Evolutionary conservation across 78 protist species (phyloP).

Genomic region (Dictyostelium brefeldianum): DNA sequence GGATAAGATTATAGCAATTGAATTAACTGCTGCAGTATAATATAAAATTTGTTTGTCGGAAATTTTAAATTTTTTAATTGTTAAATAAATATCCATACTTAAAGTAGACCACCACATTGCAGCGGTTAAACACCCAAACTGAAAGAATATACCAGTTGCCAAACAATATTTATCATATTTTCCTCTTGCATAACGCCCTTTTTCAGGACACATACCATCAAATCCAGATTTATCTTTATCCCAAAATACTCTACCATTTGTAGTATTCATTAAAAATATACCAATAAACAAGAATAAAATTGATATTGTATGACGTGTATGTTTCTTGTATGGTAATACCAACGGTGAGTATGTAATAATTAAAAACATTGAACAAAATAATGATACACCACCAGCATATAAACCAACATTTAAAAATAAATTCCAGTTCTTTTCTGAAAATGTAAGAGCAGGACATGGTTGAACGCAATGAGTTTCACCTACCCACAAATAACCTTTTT

Average conservation of each 20-base stretch:
- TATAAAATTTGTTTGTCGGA: not conserved
- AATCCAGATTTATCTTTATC: not conserved
- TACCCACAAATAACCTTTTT: conserved; percentile 6
- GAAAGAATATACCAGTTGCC: conserved; percentile 1
- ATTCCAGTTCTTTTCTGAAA: not conserved
- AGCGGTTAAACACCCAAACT: conserved; percentile 5
- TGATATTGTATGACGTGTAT: not conserved
- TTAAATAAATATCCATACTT: conserved; percentile 9
- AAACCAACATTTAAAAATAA: not conserved
- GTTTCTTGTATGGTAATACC: not conserved
- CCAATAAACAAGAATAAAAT: not conserved
- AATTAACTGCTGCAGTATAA: not conserved
- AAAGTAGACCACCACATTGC: not conserved
- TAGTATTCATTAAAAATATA: not conserved
- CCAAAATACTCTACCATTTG: not conserved
- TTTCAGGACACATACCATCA: not conserved
- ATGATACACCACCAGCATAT: not conserved
- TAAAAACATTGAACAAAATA: not conserved
- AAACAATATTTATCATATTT: conserved; percentile 17
- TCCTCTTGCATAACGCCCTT: not conserved
- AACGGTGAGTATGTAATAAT: not conserved
- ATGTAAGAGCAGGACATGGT: not conserved
- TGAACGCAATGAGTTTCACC: conserved; percentile 12
- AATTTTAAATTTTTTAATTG: not conserved
- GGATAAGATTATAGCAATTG: not conserved